These are phyloP conservation scores for Pyrus hybrid DNA, from an alignment of 331 rosid species.

Conservation along the genomic window DNA sequence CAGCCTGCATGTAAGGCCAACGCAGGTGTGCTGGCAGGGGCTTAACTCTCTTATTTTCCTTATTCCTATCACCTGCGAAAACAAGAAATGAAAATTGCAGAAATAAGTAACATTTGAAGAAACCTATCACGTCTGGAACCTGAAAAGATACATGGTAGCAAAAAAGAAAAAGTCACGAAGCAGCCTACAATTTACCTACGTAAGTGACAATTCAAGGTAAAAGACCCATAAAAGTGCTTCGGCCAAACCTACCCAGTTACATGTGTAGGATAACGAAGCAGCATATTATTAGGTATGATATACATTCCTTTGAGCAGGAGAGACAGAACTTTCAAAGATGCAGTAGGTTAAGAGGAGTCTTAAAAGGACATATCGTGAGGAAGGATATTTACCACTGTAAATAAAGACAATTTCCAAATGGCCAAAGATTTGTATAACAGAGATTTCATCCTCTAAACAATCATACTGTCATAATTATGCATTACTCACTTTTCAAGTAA, in stretches of 20 bases:
- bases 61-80: slow-evolving; percentile 47
- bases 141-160: not conserved
- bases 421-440: not conserved
- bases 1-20: slow-evolving; percentile 91
- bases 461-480: not conserved
- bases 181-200: not conserved
- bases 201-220: not conserved
- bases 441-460: not conserved
- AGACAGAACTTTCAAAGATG: not conserved
- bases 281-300: not conserved
- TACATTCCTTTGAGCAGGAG: not conserved
- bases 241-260: not conserved
- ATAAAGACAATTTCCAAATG: not conserved
- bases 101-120: not conserved
- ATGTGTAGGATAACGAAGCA: not conserved
- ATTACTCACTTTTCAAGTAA: not conserved
- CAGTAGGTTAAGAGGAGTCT: not conserved
- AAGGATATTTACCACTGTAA: not conserved
- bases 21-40: slow-evolving; percentile 57
- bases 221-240: not conserved
- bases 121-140: not conserved
- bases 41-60: slow-evolving; percentile 33
- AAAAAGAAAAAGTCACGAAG: not conserved
- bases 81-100: slow-evolving; percentile 12
- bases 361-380: not conserved